phyloP scores from a whole-genome alignment of 2,329 filamentous ascomycete genomes.

The Clonostachys byssicola region DNA sequence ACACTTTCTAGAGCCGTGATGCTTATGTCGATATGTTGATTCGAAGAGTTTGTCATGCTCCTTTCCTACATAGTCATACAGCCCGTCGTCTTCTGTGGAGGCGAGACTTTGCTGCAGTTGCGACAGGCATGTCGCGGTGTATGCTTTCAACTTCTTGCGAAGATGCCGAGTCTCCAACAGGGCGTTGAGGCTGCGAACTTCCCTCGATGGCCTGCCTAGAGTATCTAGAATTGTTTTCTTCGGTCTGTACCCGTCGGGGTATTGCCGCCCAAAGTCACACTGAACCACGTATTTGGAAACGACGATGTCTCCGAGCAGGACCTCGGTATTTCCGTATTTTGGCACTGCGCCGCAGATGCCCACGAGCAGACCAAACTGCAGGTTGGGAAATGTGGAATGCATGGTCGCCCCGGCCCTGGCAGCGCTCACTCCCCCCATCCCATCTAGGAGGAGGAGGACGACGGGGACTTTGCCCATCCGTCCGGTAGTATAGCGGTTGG shows the following conservation, averaged over 20 bases:
- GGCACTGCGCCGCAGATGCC: slow-evolving; percentile 14
- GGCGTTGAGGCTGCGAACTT: slow-evolving; percentile 12
- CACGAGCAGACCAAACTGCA: slow-evolving; percentile 11
- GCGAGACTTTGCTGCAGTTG: not conserved
- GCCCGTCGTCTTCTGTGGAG: too few species aligned
- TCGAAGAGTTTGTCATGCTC: too few species aligned
- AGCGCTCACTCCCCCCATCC: slow-evolving; percentile 16
- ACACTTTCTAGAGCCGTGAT: too few species aligned
- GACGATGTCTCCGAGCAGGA: slow-evolving; percentile 17
- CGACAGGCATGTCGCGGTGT: slow-evolving; percentile 4
- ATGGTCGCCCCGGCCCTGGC: slow-evolving; percentile 8
- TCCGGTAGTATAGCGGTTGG: slow-evolving; percentile 16
- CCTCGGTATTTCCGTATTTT: slow-evolving; percentile 4
- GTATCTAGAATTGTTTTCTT: slow-evolving; percentile 11
- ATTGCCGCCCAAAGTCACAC: slow-evolving; percentile 18
- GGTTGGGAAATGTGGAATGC: slow-evolving; percentile 6
- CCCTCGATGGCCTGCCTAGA: slow-evolving; percentile 7
- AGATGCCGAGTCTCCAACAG: slow-evolving; percentile 11
- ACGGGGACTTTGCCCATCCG: slow-evolving; percentile 15
- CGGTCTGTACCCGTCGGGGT: slow-evolving; percentile 9
- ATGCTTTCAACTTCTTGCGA: not conserved
- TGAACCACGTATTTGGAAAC: slow-evolving; percentile 18
- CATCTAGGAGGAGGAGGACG: slow-evolving; percentile 18
- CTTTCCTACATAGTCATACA: too few species aligned
- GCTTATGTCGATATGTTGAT: too few species aligned